These are phyloP conservation scores for Aspergillus bombycis DNA, from an alignment of 2,329 filamentous ascomycete genomes.

Conservation along the genomic window DNA sequence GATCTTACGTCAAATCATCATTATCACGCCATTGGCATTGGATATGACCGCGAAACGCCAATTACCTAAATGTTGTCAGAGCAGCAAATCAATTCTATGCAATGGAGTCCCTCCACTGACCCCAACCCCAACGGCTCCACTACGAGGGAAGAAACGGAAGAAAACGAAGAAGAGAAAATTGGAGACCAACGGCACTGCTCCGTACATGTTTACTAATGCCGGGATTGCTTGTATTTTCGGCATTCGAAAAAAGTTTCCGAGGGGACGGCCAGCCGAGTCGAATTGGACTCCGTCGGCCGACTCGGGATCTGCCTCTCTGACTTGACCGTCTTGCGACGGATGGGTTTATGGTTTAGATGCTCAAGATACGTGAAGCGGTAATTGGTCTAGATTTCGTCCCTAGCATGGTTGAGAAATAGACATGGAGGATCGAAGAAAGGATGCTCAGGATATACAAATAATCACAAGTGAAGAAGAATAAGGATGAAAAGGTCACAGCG, in stretches of 20 bases:
- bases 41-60: background rate
- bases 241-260: background rate
- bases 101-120: background rate
- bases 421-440: background rate
- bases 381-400: background rate
- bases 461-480: background rate
- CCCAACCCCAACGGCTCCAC: slow-evolving; percentile 4
- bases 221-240: background rate
- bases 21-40: background rate
- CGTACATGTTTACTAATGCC: background rate
- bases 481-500: background rate
- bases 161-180: background rate
- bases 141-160: background rate
- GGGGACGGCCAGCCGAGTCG: background rate
- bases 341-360: background rate
- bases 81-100: background rate
- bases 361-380: background rate
- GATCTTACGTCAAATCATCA: too few species aligned
- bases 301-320: background rate
- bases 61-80: background rate
- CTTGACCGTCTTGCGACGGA: background rate
- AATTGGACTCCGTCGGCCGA: background rate
- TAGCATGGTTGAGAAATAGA: background rate
- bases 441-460: slow-evolving; percentile 14
- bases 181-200: background rate